Base-by-base conservation (phyloP, 441 rosid genomes). In the Syzygium malaccense region DNA sequence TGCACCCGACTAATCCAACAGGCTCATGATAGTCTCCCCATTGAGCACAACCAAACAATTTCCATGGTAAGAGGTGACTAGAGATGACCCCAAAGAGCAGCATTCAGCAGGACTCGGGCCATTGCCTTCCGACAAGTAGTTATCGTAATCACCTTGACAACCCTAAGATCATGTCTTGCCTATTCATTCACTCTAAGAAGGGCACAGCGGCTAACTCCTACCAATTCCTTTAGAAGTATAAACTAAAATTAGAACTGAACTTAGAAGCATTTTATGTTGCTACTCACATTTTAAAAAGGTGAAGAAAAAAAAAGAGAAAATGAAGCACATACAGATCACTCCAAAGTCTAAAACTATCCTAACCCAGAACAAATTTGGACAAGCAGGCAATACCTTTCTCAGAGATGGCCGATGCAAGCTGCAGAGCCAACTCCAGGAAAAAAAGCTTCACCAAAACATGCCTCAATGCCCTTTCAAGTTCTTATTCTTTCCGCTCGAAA, bases 221-320 rank as follows among this genome's bases (percentile, higher is more conserved):
- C 56, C 89, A 93, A 62, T 87, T 89, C 91, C 14, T 93, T 66
- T 30, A 32, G 25, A 66, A 66, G 78, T 32, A 8, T 17, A 66
- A 66, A 32, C 45, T 32, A 32, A 66, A 62, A 64, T 64, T 14
- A 30, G 37, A 64, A n/a, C 11, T n/a, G 71, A 62, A 62, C 37
- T 62, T 30, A 8, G 11, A n/a, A 62, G 37, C 37, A 28, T 14
- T n/a, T 62, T n/a, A 62, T 14, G 37, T n/a, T 7, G 71, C 71
- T 62, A n/a, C 57, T 55, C 57, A 19, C 23, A 19, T 55, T 55
- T 55, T 19, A 7, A 18, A 55, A 30, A 64, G 37, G 20, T 62
- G 30, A 62, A 62, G 33, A 62, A 62, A 62, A 62, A 62, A 9
- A 12, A 58, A 30, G 37, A 64, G 71, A 64, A 64, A 62, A 62